These are phyloP conservation scores for Diaporthe vaccinii DNA, from an alignment of 2,329 filamentous ascomycete genomes.

Conservation along the genomic window DNA sequence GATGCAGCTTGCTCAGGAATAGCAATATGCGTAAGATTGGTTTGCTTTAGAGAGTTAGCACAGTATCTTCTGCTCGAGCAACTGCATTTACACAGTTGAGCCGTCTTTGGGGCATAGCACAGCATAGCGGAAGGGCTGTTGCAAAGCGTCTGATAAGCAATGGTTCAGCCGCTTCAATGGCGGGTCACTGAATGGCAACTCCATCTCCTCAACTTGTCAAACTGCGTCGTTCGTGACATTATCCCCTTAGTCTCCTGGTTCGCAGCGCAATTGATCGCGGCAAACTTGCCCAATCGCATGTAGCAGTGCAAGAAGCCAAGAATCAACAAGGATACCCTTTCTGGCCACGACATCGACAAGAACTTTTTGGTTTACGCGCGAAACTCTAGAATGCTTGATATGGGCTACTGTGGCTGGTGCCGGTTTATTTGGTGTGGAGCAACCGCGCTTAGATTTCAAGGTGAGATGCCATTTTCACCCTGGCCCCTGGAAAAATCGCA, in stretches of 20 bases:
- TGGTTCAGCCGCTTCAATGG: neutral
- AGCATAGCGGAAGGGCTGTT: neutral
- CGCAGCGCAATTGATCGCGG: neutral
- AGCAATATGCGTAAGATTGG: neutral
- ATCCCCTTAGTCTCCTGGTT: neutral
- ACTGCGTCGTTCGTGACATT: neutral
- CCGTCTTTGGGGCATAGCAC: neutral
- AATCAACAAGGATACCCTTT: neutral
- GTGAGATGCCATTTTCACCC: neutral
- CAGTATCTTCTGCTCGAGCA: neutral
- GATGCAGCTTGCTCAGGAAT: neutral
- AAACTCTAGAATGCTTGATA: neutral
- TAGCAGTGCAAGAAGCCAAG: no score
- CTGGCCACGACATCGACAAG: neutral
- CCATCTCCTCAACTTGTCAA: neutral
- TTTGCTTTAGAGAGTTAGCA: neutral
- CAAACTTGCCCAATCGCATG: neutral
- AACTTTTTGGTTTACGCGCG: neutral
- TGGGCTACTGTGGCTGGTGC: slow-evolving; percentile 1
- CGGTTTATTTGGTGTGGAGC: neutral
- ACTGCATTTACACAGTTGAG: neutral
- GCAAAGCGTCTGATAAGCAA: neutral
- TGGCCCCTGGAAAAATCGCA: neutral
- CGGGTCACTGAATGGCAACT: neutral
- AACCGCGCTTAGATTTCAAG: neutral